phyloP scores from a whole-genome alignment of 306 rosid genomes.

The Begonia peltatifolia region DNA sequence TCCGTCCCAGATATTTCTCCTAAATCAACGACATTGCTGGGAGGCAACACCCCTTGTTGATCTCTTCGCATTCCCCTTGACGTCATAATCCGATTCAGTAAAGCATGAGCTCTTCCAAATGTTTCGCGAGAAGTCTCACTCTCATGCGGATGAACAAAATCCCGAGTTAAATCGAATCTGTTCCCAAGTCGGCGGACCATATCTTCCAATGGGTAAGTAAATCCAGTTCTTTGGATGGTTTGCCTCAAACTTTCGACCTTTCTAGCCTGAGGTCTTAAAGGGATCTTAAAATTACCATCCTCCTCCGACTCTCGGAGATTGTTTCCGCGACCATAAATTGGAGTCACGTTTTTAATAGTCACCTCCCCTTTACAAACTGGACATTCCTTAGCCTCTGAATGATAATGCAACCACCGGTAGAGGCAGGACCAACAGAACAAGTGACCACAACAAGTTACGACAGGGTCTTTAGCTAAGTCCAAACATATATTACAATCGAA shows the following conservation, averaged over 20 bases:
- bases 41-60: constrained; percentile 26
- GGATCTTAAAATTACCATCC: constrained; percentile 56
- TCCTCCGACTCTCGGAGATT: constrained; percentile 39
- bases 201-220: constrained; percentile 67
- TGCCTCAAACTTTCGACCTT: constrained; percentile 92
- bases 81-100: constrained; percentile 52
- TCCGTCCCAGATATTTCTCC: constrained; percentile 24
- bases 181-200: constrained; percentile 23
- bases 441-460: constrained; percentile 96
- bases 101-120: constrained; percentile 31
- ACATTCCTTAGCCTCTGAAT: constrained; percentile 89
- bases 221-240: constrained; percentile 56
- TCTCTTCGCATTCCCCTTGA: constrained; percentile 73
- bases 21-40: constrained; percentile 49
- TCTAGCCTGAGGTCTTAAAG: constrained; percentile 68
- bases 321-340: constrained; percentile 80
- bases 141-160: constrained; percentile 35
- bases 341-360: too few relatives aligned
- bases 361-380: constrained; percentile 99
- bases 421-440: constrained; percentile 91
- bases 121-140: constrained; percentile 35
- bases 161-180: constrained; percentile 43
- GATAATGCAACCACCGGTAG: constrained; percentile 74
- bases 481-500: constrained; percentile 94
- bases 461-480: constrained; percentile 84